Evolutionary conservation across 768 basidiomycete species (phyloP).

Genomic region (Pisolithus tinctorius): DNA sequence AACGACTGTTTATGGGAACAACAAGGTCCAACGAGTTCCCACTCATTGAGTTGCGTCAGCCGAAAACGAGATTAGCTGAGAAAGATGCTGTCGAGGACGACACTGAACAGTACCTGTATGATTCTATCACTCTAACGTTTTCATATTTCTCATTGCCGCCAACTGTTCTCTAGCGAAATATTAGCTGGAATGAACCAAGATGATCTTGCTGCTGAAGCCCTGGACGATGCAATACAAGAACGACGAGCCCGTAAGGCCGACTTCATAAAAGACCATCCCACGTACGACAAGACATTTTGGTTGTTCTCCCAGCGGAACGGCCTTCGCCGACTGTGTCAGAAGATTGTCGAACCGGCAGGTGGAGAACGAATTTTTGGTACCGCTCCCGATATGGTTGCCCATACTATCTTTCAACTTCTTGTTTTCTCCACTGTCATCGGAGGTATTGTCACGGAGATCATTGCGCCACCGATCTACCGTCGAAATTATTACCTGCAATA

Average conservation of each 20-base stretch:
- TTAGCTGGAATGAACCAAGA: slow-evolving; percentile 60
- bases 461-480: slow-evolving; percentile 83
- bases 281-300: slow-evolving; percentile 89
- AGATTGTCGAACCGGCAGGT: slow-evolving; percentile 71
- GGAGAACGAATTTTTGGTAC: slow-evolving; percentile 87
- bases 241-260: slow-evolving; percentile 72
- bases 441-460: slow-evolving; percentile 73
- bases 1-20: slow-evolving; percentile 60
- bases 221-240: slow-evolving; percentile 61
- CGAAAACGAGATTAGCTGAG: slow-evolving; percentile 25
- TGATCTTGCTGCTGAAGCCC: slow-evolving; percentile 39
- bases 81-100: slow-evolving; percentile 43
- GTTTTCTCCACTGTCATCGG: slow-evolving; percentile 73
- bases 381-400: slow-evolving; percentile 54
- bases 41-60: slow-evolving; percentile 44
- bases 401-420: slow-evolving; percentile 66
- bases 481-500: slow-evolving; percentile 56
- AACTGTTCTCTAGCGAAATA: slow-evolving; percentile 45
- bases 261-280: slow-evolving; percentile 83
- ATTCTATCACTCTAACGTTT: neutral
- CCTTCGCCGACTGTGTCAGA: slow-evolving; percentile 73
- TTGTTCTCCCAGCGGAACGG: slow-evolving; percentile 74
- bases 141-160: slow-evolving; percentile 5
- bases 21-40: slow-evolving; percentile 48
- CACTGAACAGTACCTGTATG: slow-evolving; percentile 70